A percentile compares a stretch with the other conserved stretches of the same genome.
These are phyloP conservation scores for Limnomonas spitsbergensis DNA, from an alignment of 139 green algal species.

Conservation along the genomic window DNA sequence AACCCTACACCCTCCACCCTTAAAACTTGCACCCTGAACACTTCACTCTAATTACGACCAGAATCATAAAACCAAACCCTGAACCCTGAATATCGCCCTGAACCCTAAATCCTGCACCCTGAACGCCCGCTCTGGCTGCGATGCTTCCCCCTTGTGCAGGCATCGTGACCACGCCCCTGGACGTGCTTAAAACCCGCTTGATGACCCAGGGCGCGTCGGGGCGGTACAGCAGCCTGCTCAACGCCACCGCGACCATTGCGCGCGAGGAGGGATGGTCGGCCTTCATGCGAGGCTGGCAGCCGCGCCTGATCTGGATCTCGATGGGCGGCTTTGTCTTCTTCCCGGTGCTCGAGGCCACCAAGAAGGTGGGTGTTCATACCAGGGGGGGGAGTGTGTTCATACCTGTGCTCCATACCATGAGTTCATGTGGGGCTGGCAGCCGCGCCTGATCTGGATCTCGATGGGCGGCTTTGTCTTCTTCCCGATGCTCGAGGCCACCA, in stretches of 20 bases:
- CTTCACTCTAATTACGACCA: too few relatives aligned
- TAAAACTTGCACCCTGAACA: too few relatives aligned
- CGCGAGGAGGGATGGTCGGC: constrained; percentile 75
- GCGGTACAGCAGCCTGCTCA: constrained; percentile 57
- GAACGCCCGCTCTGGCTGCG: too few relatives aligned
- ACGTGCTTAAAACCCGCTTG: constrained; percentile 91
- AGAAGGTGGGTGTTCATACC: too few relatives aligned
- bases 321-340: constrained; percentile 94
- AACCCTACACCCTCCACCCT: too few relatives aligned
- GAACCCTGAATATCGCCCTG: too few relatives aligned
- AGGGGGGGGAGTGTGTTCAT: too few relatives aligned
- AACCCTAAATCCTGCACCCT: too few relatives aligned
- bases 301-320: constrained; percentile 93
- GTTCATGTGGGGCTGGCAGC: constrained; percentile 91
- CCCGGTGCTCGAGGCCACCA: constrained; percentile 61
- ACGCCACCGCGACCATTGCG: constrained; percentile 65
- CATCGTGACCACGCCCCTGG: constrained; percentile 84
- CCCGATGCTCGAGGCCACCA: constrained; percentile 61
- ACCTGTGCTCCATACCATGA: too few relatives aligned
- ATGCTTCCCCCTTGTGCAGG: too few relatives aligned
- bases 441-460: constrained; percentile 93
- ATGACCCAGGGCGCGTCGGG: constrained; percentile 80
- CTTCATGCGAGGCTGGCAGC: constrained; percentile 90
- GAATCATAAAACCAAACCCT: too few relatives aligned
- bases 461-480: constrained; percentile 94